Conservation (phyloP, 2,329 filamentous ascomycete species). For the Ophiostoma ulmi region DNA sequence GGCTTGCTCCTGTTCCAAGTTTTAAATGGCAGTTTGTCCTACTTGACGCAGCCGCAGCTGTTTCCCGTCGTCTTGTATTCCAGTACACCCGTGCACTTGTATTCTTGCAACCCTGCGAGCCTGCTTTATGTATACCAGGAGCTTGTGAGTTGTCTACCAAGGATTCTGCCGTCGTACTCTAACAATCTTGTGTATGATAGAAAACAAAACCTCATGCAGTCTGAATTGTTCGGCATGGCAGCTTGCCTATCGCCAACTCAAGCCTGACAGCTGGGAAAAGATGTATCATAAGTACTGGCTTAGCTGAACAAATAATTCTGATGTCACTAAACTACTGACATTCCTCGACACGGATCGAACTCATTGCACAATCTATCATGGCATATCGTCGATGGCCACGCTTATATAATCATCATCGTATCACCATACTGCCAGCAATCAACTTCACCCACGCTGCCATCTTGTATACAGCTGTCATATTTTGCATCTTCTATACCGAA, state of each 20-base stretch:
- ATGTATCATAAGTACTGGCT: neutral
- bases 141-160: too few relatives aligned
- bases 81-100: too few relatives aligned
- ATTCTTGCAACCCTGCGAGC: too few relatives aligned
- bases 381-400: neutral
- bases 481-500: neutral
- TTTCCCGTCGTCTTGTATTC: neutral
- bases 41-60: neutral
- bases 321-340: neutral
- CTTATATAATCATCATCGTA: neutral
- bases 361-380: neutral
- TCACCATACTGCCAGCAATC: neutral
- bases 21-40: neutral
- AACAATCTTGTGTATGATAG: too few relatives aligned
- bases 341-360: neutral
- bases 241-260: neutral
- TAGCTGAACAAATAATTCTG: too few relatives aligned
- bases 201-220: neutral
- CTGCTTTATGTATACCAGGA: too few relatives aligned
- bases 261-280: neutral
- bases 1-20: conserved; percentile 4
- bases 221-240: neutral
- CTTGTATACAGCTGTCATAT: neutral
- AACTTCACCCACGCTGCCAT: neutral
- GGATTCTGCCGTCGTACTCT: too few relatives aligned